Evolutionary conservation across 2,329 filamentous ascomycete species (phyloP), one percentile per base, ranked within the genome.

Genomic region (Paecilomyces niveus): DNA sequence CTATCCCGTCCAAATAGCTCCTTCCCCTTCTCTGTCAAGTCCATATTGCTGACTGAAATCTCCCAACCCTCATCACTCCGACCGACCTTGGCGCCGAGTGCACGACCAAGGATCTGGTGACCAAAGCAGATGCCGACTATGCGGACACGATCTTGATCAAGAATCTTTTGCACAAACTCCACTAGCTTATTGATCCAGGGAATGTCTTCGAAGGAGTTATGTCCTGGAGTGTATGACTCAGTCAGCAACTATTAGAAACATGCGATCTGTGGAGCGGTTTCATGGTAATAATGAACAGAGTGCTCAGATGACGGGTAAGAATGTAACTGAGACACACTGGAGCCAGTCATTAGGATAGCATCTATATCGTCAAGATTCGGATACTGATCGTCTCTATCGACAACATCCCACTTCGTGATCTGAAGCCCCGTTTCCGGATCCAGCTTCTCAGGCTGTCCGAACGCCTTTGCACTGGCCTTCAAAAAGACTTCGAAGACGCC

Each of bases 111-210:
- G 66, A 96, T 92, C 77, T 96, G 90, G 71, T 95, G 91, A 4
- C 91, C 91, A 72, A 93, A 96, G 74, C 91, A 96, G 15, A 94
- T 82, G 10, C 90, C 91, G 15, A 96, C 80, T n/a, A 92, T 74
- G 35, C 85, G 83, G 7, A 94, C 83, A 0, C 85, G 79, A 26
- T 81, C 78, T 62, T 87, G 82, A 11, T 79, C 78, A 33, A 90
- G 79, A 2, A 89, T 78, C 63, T 81, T 77, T 55, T 80, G 77
- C 0, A 83, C 85, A 67, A 86, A 96, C 1, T 86, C 84, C 18
- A 91, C 86, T 1, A 96, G 81, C 56, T 83, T 85, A 50, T 86
- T 62, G 62, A 94, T 93, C 91, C 91, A 96, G 0, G 86, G 83
- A 55, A 85, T 80, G 65, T 87, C 77, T 61, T 89, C 89, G 68